A percentile compares a stretch with the other conserved stretches of the same genome.
Conservation (phyloP, 2,329 filamentous ascomycete species). For the Colletotrichum sp. region DNA sequence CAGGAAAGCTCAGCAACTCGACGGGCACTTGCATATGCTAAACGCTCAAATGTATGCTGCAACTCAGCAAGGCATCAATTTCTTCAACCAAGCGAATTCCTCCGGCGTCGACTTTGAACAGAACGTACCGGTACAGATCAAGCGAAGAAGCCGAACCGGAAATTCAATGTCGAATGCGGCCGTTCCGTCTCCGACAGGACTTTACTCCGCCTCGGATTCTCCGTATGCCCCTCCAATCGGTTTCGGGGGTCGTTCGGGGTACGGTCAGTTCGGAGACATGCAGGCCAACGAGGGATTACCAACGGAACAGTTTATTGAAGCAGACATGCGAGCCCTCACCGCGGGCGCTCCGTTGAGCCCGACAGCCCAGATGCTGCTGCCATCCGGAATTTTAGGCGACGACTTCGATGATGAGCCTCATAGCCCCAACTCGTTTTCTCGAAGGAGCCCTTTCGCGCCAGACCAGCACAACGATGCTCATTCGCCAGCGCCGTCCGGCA, state of each 20-base stretch:
- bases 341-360: slow-evolving; percentile 77
- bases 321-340: slow-evolving; percentile 65
- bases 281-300: slow-evolving; percentile 36
- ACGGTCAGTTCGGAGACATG: slow-evolving; percentile 58
- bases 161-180: slow-evolving; percentile 49
- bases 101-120: slow-evolving; percentile 55
- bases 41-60: slow-evolving; percentile 50
- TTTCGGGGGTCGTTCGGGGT: slow-evolving; percentile 56
- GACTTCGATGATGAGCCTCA: slow-evolving; percentile 64
- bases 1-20: slow-evolving; percentile 50
- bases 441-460: slow-evolving; percentile 41
- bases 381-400: slow-evolving; percentile 70
- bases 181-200: slow-evolving; percentile 42
- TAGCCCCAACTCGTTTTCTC: slow-evolving; percentile 39
- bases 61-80: slow-evolving; percentile 45
- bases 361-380: slow-evolving; percentile 75
- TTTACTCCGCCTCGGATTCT: slow-evolving; percentile 44
- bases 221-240: slow-evolving; percentile 57
- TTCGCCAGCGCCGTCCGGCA: slow-evolving; percentile 65
- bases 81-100: slow-evolving; percentile 51
- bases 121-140: slow-evolving; percentile 44
- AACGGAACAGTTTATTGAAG: slow-evolving; percentile 58
- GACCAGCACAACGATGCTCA: slow-evolving; percentile 53
- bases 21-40: slow-evolving; percentile 51
- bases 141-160: slow-evolving; percentile 53